Evolutionary conservation across 805 yeast species (phyloP).

Genomic region (Kregervanrija delftensis): DNA sequence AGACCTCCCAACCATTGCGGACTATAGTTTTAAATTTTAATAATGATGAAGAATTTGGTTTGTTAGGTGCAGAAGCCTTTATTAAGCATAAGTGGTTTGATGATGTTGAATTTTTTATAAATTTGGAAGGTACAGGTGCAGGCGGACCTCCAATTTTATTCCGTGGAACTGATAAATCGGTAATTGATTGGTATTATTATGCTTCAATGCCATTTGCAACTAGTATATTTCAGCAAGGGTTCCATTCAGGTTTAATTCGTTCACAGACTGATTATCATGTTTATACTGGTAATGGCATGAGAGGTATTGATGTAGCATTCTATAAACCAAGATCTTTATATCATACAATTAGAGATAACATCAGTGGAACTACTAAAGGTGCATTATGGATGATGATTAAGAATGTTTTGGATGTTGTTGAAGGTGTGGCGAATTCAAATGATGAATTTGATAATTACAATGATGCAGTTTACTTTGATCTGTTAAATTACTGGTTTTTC

Average conservation of each 20-base stretch:
- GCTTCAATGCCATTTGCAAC: constrained; percentile 70
- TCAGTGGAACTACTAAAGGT: constrained; percentile 52
- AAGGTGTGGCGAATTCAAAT: constrained; percentile 33
- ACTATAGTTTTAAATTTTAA: constrained; percentile 80
- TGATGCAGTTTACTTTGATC: constrained; percentile 58
- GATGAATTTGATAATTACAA: constrained; percentile 16
- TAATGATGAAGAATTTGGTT: constrained; percentile 84
- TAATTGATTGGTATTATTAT: constrained; percentile 45
- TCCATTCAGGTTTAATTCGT: constrained; percentile 59
- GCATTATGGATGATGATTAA: constrained; percentile 84
- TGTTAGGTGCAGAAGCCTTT: constrained; percentile 74
- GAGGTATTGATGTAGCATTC: constrained; percentile 89
- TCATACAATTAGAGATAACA: constrained; percentile 72
- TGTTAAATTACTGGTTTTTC: constrained; percentile 52
- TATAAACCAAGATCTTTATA: constrained; percentile 78
- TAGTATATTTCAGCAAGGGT: constrained; percentile 80
- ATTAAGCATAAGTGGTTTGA: constrained; percentile 66
- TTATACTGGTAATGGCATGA: constrained; percentile 56
- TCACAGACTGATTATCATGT: constrained; percentile 85
- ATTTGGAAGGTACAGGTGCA: constrained; percentile 89
- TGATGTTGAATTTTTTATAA: constrained; percentile 58
- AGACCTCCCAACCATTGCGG: constrained; percentile 49
- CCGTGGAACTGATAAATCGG: constrained; percentile 74
- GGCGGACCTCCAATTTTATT: constrained; percentile 81
- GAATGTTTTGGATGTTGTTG: constrained; percentile 55